A percentile compares a stretch with the other conserved stretches of the same genome.
Evolutionary conservation across 1,139 yeast species (phyloP).

Genomic region (Yamadazyma mexicana): DNA sequence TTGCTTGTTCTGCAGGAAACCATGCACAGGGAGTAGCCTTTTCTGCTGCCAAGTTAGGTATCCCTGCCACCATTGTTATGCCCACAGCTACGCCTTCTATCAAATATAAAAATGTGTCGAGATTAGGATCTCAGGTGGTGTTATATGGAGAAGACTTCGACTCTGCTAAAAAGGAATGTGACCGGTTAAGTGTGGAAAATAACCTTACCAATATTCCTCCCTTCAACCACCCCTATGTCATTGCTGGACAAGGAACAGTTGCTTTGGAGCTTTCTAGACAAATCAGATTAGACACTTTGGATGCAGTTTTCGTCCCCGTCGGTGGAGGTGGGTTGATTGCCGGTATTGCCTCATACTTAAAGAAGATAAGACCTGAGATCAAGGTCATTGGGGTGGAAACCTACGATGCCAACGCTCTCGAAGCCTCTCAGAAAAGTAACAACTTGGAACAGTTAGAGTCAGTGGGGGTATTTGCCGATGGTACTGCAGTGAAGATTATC

Average conservation of each 20-base stretch:
- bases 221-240: conserved; percentile 94
- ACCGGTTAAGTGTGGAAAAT: conserved; percentile 62
- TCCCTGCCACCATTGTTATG: conserved; percentile 97
- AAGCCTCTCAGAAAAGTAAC: conserved; percentile 63
- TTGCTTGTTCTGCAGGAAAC: conserved; percentile 98
- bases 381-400: conserved; percentile 96
- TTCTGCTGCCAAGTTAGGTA: conserved; percentile 78
- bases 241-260: conserved; percentile 99
- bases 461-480: conserved; percentile 99
- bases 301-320: conserved; percentile 87
- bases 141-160: conserved; percentile 93
- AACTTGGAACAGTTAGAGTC: conserved; percentile 56
- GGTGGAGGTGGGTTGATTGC: conserved; percentile 98
- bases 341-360: conserved; percentile 86
- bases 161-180: conserved; percentile 86
- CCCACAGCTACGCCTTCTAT: conserved; percentile 96
- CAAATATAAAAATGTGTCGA: conserved; percentile 83
- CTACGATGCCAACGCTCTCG: conserved; percentile 88
- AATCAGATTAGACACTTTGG: conserved; percentile 70
- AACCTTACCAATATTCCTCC: conserved; percentile 92
- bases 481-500: conserved; percentile 90
- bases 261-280: conserved; percentile 93
- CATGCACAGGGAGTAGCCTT: conserved; percentile 99
- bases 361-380: conserved; percentile 96
- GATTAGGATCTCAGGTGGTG: conserved; percentile 93